Base-by-base conservation (phyloP, 1,284 basidiomycete species). In the Pseudozyma hubeiensis region DNA sequence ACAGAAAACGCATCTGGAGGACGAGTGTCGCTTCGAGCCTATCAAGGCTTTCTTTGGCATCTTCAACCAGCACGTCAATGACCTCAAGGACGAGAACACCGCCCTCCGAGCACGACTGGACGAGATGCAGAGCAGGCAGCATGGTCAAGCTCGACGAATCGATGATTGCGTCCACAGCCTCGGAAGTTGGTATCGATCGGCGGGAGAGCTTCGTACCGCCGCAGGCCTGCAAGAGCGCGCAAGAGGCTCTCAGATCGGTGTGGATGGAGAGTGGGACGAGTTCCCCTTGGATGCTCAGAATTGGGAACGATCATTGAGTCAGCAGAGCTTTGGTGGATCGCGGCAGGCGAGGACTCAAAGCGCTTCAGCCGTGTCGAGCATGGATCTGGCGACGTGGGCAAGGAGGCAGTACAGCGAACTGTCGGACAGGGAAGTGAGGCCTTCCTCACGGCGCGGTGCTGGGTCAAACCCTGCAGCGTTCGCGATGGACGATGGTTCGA, bases 221-320 rank as follows among this genome's bases (percentile, higher is more conserved):
- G n/a, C 40, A 11, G 53, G 37, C 6, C 7, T 56, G 34, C 52
- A 53, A 14, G 31, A 48, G 39, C 40, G 59, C 10, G 54, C 49
- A 3, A 54, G 65, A 13, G 63, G 71, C 0, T 65, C 62, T 14
- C 71, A 74, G 24, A 30, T 60, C 1, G 66, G 71, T 4, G 65
- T 74, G 16, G 71, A 74, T 57, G 65, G 65, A 30, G 71, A 69
- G 43, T 74, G 71, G 71, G 71, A 69, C n/a, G 71, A 74, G 55
- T 74, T 74, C 33, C 71, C 71, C 13, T 47, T 74, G 43, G 71
- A 69, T 44, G 55, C 63, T 5, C 62, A 65, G 41, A 74, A 74
- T 17, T 74, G 71, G 71, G 71, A 74, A 45, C 24, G 70, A 9
- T 58, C 53, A 16, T 24, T 64, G 30, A 68, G 61, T 35, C 70